Evolutionary conservation across 495 filamentous ascomycete genomes (phyloP), one percentile per base, ranked within the genome.

Genomic region (Aspergillus egyptiacus): DNA sequence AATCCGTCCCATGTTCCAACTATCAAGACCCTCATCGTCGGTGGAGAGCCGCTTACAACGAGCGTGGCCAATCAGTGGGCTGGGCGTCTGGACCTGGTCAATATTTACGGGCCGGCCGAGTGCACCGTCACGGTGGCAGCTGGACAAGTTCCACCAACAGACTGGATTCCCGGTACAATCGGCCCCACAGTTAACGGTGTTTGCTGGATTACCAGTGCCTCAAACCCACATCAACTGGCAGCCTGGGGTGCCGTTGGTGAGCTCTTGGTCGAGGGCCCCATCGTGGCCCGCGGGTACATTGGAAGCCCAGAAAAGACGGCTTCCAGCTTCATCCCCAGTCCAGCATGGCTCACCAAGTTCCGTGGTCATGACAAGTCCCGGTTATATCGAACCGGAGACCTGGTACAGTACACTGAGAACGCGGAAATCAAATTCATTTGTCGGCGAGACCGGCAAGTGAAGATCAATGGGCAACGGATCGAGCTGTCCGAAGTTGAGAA

Each of bases 211-310:
- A 27, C 25, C 7, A 8, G n/a, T n/a, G n/a, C n/a, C n/a, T n/a
- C n/a, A n/a, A n/a, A 34, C 28, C 46, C 37, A n/a, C 24, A 3
- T 1, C 14, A 49, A 37, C 14, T 2, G 15, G 23, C 22, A 24
- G 6, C 48, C 75, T 2, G 40, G 64, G 75, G 74, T 5, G 57
- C 56, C 1, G 58, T 69, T 7, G 75, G 74, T 0, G 76, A 79
- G 48, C 45, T 79, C 11, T 45, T 68, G 1, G 58, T 79, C 11
- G 65, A 67, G 30, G 75, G 77, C 0, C 70, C 71, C 0, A 20
- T 31, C 22, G 22, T 62, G 0, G 46, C 37, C 0, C 31, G 47
- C n/a, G 54, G 51, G 1, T 67, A 65, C 38, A 27, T 64, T 2
- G 46, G 52, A 6, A 20, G 46, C 13, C 41, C 55, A 27, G 31